These are phyloP conservation scores for Xylaria castorea DNA, from an alignment of 495 filamentous ascomycete species.

Conservation along the genomic window DNA sequence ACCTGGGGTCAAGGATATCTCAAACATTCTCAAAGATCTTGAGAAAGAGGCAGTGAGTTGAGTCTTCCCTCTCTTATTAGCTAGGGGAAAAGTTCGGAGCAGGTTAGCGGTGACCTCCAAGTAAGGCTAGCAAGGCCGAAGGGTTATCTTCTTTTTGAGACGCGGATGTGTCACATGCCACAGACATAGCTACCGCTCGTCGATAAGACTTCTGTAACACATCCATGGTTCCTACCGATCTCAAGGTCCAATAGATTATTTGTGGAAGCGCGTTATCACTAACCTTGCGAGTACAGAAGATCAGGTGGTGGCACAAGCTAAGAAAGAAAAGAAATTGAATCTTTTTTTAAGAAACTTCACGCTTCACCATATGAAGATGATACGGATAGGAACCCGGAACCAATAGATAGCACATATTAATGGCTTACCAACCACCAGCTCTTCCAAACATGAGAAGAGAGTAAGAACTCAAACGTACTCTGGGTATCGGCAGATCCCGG, in stretches of 20 bases:
- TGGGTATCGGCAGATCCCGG: constrained; percentile 63
- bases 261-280: neutral
- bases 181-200: neutral
- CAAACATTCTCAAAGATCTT: too few relatives aligned
- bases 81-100: too few relatives aligned
- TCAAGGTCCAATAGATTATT: neutral
- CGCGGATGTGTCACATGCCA: neutral
- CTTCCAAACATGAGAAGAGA: constrained; percentile 44
- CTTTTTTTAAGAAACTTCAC: neutral
- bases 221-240: neutral
- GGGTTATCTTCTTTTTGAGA: neutral
- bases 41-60: too few relatives aligned
- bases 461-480: constrained; percentile 37
- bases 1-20: too few relatives aligned
- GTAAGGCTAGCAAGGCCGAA: too few relatives aligned
- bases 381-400: constrained; percentile 50
- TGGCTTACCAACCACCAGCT: constrained; percentile 46
- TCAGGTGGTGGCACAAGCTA: neutral
- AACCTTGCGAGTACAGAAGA: neutral
- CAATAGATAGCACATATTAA: constrained; percentile 47
- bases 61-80: too few relatives aligned
- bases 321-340: neutral
- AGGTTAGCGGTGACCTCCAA: too few relatives aligned
- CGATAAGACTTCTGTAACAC: too few relatives aligned
- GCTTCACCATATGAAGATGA: constrained; percentile 40